These are phyloP conservation scores for Harringtonia lauricola DNA, from an alignment of 2,329 filamentous ascomycete genomes.

Conservation along the genomic window DNA sequence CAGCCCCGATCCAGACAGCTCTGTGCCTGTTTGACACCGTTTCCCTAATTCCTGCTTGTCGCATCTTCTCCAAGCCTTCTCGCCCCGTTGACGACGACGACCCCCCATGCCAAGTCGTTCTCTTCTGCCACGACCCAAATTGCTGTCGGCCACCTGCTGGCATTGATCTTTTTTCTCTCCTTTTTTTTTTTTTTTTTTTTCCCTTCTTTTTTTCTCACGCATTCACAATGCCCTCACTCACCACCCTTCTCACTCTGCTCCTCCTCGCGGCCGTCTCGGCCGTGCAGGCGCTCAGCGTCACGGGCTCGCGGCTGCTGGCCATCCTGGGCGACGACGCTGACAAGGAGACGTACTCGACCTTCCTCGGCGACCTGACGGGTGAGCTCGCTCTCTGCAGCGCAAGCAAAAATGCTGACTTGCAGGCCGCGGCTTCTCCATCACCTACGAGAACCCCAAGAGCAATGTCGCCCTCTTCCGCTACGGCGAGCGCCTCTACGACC, in stretches of 20 bases:
- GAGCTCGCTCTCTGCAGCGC: constrained; percentile 19
- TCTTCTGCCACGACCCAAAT: neutral
- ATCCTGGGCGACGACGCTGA: constrained; percentile 75
- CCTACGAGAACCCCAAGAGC: constrained; percentile 75
- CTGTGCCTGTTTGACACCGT: neutral
- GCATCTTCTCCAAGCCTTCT: no score
- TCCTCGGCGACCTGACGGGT: constrained; percentile 62
- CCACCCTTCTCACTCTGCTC: constrained; percentile 54
- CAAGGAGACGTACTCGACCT: constrained; percentile 72
- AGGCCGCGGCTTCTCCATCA: constrained; percentile 77
- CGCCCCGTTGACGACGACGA: no score
- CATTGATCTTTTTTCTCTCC: neutral
- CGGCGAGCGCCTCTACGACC: constrained; percentile 83
- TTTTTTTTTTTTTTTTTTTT: neutral
- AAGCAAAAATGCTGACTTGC: constrained; percentile 12
- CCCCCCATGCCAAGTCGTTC: no score
- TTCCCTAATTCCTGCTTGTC: neutral
- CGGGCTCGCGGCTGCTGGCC: constrained; percentile 71
- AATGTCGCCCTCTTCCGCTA: constrained; percentile 73
- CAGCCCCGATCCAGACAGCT: neutral
- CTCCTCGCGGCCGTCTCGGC: constrained; percentile 54
- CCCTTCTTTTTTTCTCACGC: constrained; percentile 11
- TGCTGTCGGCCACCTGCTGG: neutral
- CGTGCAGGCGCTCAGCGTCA: constrained; percentile 66
- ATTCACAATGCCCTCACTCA: constrained; percentile 52